These are phyloP conservation scores for Paramyrothecium sp. DNA, from an alignment of 2,329 filamentous ascomycete genomes.

Conservation along the genomic window DNA sequence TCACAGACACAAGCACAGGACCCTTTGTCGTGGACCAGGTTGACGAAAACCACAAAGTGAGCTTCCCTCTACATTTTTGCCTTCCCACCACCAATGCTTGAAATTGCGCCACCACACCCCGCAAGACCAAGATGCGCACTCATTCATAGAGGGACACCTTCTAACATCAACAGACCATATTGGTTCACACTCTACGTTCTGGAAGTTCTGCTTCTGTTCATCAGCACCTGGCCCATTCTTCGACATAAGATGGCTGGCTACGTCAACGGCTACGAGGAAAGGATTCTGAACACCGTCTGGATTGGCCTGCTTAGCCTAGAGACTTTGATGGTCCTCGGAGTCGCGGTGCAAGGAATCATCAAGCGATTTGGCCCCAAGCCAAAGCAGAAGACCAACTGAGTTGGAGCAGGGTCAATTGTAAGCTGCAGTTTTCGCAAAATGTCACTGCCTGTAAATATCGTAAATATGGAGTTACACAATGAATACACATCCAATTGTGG, in stretches of 20 bases:
- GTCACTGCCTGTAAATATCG: background rate
- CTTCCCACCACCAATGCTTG: no score
- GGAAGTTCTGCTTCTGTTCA: slow-evolving; percentile 12
- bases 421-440: no score
- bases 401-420: background rate
- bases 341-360: slow-evolving; percentile 28
- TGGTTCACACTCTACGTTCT: slow-evolving; percentile 19
- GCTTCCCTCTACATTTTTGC: background rate
- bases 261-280: slow-evolving; percentile 31
- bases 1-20: slow-evolving; percentile 12
- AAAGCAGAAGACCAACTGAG: slow-evolving; percentile 10
- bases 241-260: slow-evolving; percentile 21
- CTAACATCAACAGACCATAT: slow-evolving; percentile 13
- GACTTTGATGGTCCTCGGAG: slow-evolving; percentile 40
- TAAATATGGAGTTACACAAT: background rate
- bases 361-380: slow-evolving; percentile 18
- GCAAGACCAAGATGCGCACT: background rate
- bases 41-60: slow-evolving; percentile 14
- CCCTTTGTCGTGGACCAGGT: slow-evolving; percentile 13
- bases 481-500: background rate
- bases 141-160: slow-evolving; percentile 1
- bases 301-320: slow-evolving; percentile 45
- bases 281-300: slow-evolving; percentile 45
- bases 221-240: slow-evolving; percentile 19
- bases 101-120: background rate